Evolutionary conservation across 2,329 filamentous ascomycete species (phyloP).

Genomic region (Pseudocercospora vitis): DNA sequence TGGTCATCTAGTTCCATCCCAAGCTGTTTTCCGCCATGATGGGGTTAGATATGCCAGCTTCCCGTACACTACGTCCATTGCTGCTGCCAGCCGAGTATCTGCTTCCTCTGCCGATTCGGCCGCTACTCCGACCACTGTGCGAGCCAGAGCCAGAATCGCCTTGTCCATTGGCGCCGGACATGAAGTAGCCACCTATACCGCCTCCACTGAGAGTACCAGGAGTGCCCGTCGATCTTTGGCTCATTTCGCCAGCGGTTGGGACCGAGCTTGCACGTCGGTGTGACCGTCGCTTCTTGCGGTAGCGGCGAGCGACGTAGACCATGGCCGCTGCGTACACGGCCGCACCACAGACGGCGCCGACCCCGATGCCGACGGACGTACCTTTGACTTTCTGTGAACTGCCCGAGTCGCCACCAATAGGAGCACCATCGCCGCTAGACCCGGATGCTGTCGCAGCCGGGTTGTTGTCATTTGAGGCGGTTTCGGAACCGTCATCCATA

Average conservation of each 20-base stretch:
- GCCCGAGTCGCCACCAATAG: conserved; percentile 51
- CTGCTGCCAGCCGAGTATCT: conserved; percentile 62
- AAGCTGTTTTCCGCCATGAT: conserved; percentile 93
- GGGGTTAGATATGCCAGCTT: conserved; percentile 79
- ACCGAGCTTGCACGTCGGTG: conserved; percentile 78
- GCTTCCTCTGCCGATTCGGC: conserved; percentile 42
- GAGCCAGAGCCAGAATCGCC: conserved; percentile 35
- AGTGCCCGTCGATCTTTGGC: conserved; percentile 36
- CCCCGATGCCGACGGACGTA: conserved; percentile 67
- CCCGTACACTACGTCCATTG: conserved; percentile 62
- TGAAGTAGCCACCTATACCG: conserved; percentile 53
- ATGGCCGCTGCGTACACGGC: conserved; percentile 90
- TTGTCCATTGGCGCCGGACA: conserved; percentile 63
- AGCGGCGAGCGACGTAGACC: conserved; percentile 87
- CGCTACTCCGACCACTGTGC: conserved; percentile 41
- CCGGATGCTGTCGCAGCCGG: conserved; percentile 36
- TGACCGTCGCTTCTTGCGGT: conserved; percentile 70
- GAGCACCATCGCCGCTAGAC: conserved; percentile 48
- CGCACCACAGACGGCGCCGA: conserved; percentile 74
- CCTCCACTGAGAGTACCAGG: conserved; percentile 32
- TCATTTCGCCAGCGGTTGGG: conserved; percentile 58
- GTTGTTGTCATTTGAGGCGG: conserved; percentile 44
- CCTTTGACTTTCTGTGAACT: conserved; percentile 60
- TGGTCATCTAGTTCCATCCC: conserved; percentile 72
- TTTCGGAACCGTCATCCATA: conserved; percentile 44